Percentiles rank a stretch among this genome's conserved stretches.
phyloP scores from a whole-genome alignment of 1,284 basidiomycete species.

The Psilocybe mexicana region DNA sequence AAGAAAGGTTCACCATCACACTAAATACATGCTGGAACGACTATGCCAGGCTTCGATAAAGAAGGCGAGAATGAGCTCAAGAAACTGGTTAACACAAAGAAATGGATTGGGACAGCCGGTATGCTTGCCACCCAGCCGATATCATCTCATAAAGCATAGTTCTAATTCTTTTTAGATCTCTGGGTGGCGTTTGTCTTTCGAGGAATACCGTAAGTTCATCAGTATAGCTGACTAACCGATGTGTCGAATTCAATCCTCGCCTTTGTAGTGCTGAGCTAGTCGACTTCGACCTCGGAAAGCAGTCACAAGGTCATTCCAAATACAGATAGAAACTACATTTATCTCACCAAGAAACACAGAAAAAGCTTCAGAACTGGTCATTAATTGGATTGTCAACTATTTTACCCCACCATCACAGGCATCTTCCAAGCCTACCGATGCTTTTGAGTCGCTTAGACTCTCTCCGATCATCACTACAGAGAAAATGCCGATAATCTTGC shows the following conservation, averaged over 20 bases:
- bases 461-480: constrained; percentile 56
- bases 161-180: constrained; percentile 44
- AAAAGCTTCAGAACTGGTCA: constrained; percentile 45
- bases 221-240: background rate
- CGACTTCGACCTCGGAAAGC: constrained; percentile 54
- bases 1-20: background rate
- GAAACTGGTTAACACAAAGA: constrained; percentile 61
- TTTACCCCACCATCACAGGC: constrained; percentile 45
- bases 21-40: background rate
- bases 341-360: background rate
- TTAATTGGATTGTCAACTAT: constrained; percentile 69
- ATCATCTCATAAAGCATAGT: constrained; percentile 2
- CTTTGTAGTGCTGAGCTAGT: constrained; percentile 55
- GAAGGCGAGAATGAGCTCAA: constrained; percentile 66
- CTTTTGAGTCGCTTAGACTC: constrained; percentile 48
- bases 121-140: constrained; percentile 11
- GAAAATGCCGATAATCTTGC: constrained; percentile 78
- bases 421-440: constrained; percentile 31
- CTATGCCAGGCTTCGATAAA: constrained; percentile 64
- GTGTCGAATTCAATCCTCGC: background rate
- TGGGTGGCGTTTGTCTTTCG: constrained; percentile 70
- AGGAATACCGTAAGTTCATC: constrained; percentile 69
- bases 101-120: constrained; percentile 84
- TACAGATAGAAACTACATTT: background rate
- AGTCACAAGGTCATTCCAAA: constrained; percentile 37